These are phyloP conservation scores for Entrophospora sp. DNA, from an alignment of 192 early-diverging fungal species.

Conservation along the genomic window DNA sequence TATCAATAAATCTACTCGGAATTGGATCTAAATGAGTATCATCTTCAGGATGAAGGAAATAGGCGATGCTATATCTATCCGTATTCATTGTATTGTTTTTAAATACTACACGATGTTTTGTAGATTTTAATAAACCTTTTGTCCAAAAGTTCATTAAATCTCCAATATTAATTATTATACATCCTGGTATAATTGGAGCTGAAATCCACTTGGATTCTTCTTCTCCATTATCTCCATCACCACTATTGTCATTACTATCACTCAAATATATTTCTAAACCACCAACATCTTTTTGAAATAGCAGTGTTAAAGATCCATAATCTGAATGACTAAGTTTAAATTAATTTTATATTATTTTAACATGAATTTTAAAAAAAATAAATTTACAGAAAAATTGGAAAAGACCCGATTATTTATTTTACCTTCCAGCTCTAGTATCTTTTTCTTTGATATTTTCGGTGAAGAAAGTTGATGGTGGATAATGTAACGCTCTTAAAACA, in stretches of 20 bases:
- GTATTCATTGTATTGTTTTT: slow-evolving; percentile 36
- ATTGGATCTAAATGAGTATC: slow-evolving; percentile 37
- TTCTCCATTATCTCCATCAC: too few species aligned
- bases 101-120: slow-evolving; percentile 51
- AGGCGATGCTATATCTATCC: slow-evolving; percentile 55
- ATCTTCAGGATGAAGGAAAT: slow-evolving; percentile 50
- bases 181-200: slow-evolving; percentile 45
- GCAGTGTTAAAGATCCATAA: slow-evolving; percentile 58
- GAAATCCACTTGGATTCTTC: slow-evolving; percentile 43
- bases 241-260: slow-evolving; percentile 22
- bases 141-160: slow-evolving; percentile 61
- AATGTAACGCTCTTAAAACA: slow-evolving; percentile 52
- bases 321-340: slow-evolving; percentile 45
- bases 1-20: slow-evolving; percentile 21
- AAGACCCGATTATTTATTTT: not conserved
- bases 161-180: slow-evolving; percentile 52
- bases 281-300: slow-evolving; percentile 58
- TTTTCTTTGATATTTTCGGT: slow-evolving; percentile 33
- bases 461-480: slow-evolving; percentile 42
- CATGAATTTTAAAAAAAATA: not conserved
- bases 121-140: slow-evolving; percentile 49
- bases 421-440: slow-evolving; percentile 43
- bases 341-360: not conserved
- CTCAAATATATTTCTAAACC: slow-evolving; percentile 46
- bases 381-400: not conserved